Percentiles rank a stretch among this genome's conserved stretches.
Evolutionary conservation across 768 basidiomycete species (phyloP).

Genomic region (Mycena galericulata): DNA sequence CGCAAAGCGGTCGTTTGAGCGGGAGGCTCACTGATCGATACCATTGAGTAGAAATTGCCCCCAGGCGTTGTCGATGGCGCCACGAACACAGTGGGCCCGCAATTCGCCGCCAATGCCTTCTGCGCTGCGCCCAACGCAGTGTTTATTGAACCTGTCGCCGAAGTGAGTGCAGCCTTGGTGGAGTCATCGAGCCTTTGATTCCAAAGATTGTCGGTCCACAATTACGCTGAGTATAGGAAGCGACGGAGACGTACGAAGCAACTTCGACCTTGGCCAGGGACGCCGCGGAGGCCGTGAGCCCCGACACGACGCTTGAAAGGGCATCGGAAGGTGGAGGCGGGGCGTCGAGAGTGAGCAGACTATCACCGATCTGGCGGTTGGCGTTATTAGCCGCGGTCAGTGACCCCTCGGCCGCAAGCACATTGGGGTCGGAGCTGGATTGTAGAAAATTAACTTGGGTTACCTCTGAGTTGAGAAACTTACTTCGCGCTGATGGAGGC

Average conservation of each 20-base stretch:
- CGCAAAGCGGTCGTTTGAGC: not conserved
- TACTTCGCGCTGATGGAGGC: not conserved
- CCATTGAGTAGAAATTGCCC: not conserved
- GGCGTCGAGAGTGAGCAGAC: not conserved
- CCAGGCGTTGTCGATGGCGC: not conserved
- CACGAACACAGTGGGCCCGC: not conserved
- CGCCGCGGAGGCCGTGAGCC: not conserved
- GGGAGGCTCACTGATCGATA: not conserved
- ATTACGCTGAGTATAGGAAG: not conserved
- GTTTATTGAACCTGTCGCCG: not conserved
- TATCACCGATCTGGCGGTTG: not conserved
- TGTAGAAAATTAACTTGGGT: not conserved
- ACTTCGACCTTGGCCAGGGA: not conserved
- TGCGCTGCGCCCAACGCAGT: slow-evolving; percentile 1
- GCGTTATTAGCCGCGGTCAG: not conserved
- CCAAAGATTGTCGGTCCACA: not conserved
- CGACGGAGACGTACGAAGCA: not conserved
- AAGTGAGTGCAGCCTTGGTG: not conserved
- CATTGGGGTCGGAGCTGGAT: slow-evolving; percentile 8
- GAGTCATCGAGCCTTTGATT: slow-evolving; percentile 2
- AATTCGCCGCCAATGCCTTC: not conserved
- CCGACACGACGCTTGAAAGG: not conserved
- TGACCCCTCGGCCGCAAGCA: slow-evolving; percentile 1
- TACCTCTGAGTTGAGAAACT: not conserved
- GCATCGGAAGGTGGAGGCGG: not conserved